Evolutionary conservation across 345 rosid species (phyloP).

Genomic region (Ricinus communis): DNA sequence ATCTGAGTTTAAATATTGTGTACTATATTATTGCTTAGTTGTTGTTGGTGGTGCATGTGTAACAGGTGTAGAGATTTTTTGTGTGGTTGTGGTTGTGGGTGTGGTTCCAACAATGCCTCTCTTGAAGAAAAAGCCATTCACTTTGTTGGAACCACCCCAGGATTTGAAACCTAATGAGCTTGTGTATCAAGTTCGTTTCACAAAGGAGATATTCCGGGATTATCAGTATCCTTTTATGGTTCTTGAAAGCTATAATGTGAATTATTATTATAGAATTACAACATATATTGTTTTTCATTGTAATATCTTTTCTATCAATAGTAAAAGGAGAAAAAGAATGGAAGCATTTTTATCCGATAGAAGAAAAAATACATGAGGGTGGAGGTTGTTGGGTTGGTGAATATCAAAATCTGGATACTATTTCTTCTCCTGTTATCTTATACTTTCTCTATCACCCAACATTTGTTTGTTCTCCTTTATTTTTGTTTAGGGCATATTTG

Average conservation of each 20-base stretch:
- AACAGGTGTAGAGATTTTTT: not conserved
- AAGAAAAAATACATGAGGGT: too few species aligned
- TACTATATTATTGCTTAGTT: not conserved
- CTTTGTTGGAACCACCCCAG: slow-evolving; percentile 56
- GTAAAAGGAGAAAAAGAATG: too few species aligned
- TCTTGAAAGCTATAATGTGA: not conserved
- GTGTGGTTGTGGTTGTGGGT: not conserved
- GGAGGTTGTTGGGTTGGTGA: not conserved
- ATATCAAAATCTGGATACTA: not conserved
- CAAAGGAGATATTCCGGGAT: slow-evolving; percentile 81
- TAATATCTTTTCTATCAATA: not conserved
- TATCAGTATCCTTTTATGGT: slow-evolving; percentile 73
- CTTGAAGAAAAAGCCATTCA: slow-evolving; percentile 64
- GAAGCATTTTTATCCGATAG: too few species aligned
- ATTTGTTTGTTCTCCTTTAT: slow-evolving; percentile 42
- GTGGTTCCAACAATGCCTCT: slow-evolving; percentile 66
- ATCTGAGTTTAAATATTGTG: not conserved
- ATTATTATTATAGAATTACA: too few species aligned
- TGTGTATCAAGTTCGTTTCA: slow-evolving; percentile 89
- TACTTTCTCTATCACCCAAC: not conserved
- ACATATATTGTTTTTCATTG: too few species aligned
- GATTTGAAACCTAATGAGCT: slow-evolving; percentile 69
- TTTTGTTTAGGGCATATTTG: slow-evolving; percentile 59
- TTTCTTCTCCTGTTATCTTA: not conserved
- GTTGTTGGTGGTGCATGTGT: not conserved